A percentile compares a stretch with the other conserved stretches of the same genome.
phyloP scores from a whole-genome alignment of 352 stramenopile species.

The Achlya hypogyna region DNA sequence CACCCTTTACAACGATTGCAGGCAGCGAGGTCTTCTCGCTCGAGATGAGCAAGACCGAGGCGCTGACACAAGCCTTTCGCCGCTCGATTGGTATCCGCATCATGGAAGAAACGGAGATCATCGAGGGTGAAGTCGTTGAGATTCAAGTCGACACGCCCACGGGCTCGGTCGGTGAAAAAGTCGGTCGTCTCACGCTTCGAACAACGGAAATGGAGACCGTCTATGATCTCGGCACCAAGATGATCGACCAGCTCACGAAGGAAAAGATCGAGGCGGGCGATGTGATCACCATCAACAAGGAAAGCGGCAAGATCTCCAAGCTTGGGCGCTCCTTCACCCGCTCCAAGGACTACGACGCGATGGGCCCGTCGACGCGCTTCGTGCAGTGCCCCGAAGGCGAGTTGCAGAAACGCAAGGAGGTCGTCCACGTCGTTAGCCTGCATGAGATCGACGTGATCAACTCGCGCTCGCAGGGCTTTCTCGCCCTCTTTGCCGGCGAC shows the following conservation, averaged over 20 bases:
- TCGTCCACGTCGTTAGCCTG: constrained; percentile 95
- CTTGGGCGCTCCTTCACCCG: constrained; percentile 96
- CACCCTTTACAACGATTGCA: constrained; percentile 97
- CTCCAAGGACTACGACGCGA: constrained; percentile 97
- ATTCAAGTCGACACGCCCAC: constrained; percentile 94
- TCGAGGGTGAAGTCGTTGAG: constrained; percentile 99
- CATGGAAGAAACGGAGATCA: constrained; percentile 99
- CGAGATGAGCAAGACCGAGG: constrained; percentile 99
- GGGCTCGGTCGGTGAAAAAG: constrained; percentile 60
- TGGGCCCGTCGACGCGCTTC: constrained; percentile 86
- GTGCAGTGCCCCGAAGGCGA: constrained; percentile 91
- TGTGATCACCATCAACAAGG: constrained; percentile 99
- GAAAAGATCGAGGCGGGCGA: constrained; percentile 98
- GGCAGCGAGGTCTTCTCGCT: constrained; percentile 98
- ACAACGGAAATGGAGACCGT: constrained; percentile 99
- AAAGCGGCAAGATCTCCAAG: constrained; percentile 97
- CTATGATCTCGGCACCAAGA: constrained; percentile 99
- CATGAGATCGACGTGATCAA: constrained; percentile 99
- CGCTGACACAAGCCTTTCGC: constrained; percentile 96
- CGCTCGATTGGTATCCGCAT: constrained; percentile 96
- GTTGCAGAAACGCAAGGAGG: constrained; percentile 97
- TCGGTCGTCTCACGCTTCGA: constrained; percentile 94
- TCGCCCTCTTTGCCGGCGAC: constrained; percentile 98
- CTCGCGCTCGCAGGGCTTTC: constrained; percentile 96
- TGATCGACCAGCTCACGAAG: constrained; percentile 99